These are phyloP conservation scores for Lophium mytilinum DNA, from an alignment of 495 filamentous ascomycete genomes.

Conservation along the genomic window DNA sequence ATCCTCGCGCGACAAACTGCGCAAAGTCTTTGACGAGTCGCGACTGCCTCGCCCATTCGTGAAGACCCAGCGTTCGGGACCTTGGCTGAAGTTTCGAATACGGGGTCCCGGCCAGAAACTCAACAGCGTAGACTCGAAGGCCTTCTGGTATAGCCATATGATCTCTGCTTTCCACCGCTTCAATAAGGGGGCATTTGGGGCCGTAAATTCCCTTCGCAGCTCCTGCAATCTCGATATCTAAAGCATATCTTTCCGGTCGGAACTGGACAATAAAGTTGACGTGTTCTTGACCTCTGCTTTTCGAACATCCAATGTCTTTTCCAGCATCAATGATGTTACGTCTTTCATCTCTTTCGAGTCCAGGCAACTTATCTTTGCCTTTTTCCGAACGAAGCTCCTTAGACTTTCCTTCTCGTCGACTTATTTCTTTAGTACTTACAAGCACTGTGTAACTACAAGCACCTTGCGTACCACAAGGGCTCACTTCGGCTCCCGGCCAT, in stretches of 20 bases:
- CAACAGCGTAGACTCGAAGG: not conserved
- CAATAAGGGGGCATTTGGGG: not conserved
- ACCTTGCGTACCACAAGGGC: no score
- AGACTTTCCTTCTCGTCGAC: no score
- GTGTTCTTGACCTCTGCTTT: no score
- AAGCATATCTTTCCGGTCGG: not conserved
- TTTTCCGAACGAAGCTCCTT: no score
- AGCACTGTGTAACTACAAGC: no score
- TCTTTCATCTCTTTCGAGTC: no score
- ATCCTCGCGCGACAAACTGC: constrained; percentile 33
- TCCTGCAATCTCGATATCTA: not conserved
- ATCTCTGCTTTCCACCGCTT: no score
- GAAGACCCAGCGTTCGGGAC: not conserved
- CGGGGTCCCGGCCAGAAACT: not conserved
- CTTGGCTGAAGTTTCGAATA: not conserved
- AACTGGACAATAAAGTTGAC: not conserved
- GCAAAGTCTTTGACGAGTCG: constrained; percentile 41
- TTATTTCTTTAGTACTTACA: no score
- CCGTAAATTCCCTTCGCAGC: not conserved
- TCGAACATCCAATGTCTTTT: no score
- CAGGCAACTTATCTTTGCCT: no score
- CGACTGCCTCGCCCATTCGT: constrained; percentile 14
- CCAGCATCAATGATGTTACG: no score
- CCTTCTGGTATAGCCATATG: not conserved
- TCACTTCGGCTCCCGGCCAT: no score